phyloP scores from a whole-genome alignment of 2,329 filamentous ascomycete species.

The Diaporthe citri region DNA sequence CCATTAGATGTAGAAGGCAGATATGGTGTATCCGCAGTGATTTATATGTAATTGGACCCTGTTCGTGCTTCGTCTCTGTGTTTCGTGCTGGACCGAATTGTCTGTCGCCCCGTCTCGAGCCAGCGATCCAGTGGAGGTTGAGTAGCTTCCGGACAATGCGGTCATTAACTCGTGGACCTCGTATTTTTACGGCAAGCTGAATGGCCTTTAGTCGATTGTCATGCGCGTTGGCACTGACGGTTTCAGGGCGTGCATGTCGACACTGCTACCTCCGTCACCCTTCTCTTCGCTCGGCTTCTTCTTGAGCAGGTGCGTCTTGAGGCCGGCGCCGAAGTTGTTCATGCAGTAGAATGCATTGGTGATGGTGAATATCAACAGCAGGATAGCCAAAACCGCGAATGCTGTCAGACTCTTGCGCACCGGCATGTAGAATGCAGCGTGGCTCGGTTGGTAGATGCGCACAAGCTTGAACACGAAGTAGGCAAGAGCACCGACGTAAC shows the following conservation, averaged over 20 bases:
- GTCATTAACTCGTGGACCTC: conserved; percentile 38
- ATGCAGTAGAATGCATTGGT: conserved; percentile 88
- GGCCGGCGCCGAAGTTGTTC: conserved; percentile 87
- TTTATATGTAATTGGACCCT: conserved; percentile 36
- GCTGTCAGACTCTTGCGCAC: conserved; percentile 89
- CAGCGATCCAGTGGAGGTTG: conserved; percentile 30
- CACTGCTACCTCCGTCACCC: conserved; percentile 65
- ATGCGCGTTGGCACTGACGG: conserved; percentile 66
- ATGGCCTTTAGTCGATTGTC: conserved; percentile 68
- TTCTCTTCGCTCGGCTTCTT: conserved; percentile 64
- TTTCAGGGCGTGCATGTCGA: conserved; percentile 69
- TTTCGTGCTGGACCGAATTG: conserved; percentile 39
- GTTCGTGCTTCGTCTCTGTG: conserved; percentile 39
- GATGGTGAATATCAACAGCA: conserved; percentile 91
- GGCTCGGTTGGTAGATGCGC: conserved; percentile 84
- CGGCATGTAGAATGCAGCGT: conserved; percentile 75
- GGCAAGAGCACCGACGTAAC: conserved; percentile 89
- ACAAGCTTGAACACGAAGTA: conserved; percentile 99
- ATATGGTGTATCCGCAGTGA: conserved; percentile 21
- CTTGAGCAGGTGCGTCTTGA: conserved; percentile 86
- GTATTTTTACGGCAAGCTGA: conserved; percentile 27
- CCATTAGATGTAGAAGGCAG: conserved; percentile 32
- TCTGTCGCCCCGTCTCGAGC: conserved; percentile 22
- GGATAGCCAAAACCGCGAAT: conserved; percentile 92
- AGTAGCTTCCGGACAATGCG: conserved; percentile 35